A percentile compares a stretch with the other conserved stretches of the same genome.
These are phyloP conservation scores for Apiospora rasikravindrae DNA, from an alignment of 2,329 filamentous ascomycete species.

Conservation along the genomic window DNA sequence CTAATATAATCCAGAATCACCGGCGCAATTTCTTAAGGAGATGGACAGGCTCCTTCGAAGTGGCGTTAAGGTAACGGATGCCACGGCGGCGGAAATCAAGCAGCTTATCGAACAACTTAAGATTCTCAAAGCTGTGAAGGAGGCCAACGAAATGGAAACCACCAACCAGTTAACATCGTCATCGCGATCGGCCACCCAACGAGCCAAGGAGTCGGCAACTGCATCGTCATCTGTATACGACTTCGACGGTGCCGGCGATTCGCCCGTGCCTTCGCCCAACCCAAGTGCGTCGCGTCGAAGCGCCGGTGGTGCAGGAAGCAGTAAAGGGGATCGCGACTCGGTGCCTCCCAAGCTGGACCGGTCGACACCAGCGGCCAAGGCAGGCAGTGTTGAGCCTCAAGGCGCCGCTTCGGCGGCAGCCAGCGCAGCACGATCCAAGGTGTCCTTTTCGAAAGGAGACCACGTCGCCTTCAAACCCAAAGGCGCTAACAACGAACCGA, in stretches of 20 bases:
- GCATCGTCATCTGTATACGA: constrained; percentile 45
- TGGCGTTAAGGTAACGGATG: constrained; percentile 41
- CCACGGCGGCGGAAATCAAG: constrained; percentile 35
- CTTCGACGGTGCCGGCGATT: constrained; percentile 49
- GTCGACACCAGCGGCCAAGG: constrained; percentile 39
- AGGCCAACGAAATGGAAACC: constrained; percentile 45
- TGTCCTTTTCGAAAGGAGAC: constrained; percentile 65
- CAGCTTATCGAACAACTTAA: constrained; percentile 44
- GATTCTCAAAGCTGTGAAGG: constrained; percentile 46
- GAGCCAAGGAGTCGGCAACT: constrained; percentile 35
- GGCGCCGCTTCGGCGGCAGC: constrained; percentile 30
- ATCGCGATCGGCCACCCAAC: constrained; percentile 34
- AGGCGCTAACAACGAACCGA: constrained; percentile 51
- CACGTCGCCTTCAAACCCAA: constrained; percentile 72
- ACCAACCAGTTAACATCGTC: constrained; percentile 33
- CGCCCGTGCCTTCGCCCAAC: constrained; percentile 47
- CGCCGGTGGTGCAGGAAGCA: constrained; percentile 35
- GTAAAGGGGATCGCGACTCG: constrained; percentile 54
- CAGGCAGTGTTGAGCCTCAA: constrained; percentile 59
- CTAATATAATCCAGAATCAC: not conserved
- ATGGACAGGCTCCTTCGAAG: constrained; percentile 39
- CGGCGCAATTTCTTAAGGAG: constrained; percentile 33
- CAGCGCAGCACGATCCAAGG: constrained; percentile 53
- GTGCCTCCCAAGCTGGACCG: constrained; percentile 59
- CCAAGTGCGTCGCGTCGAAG: constrained; percentile 43